Evolutionary conservation across 257 asterid genomes (phyloP).

Genomic region (Plantago ovata): DNA sequence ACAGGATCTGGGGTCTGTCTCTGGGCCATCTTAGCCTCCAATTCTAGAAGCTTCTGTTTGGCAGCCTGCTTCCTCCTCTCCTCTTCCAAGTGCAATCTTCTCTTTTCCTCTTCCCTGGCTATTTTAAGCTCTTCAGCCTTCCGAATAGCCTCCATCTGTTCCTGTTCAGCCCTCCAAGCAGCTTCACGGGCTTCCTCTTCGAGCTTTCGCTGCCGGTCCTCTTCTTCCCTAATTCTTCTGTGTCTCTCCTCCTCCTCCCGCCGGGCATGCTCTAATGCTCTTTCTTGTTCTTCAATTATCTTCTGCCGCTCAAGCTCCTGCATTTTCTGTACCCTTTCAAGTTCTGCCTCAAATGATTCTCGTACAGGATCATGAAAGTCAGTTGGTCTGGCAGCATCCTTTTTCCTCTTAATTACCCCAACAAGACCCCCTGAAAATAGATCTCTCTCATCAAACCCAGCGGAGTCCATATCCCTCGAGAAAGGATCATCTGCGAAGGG

Average conservation of each 20-base stretch:
- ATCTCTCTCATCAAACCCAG: conserved; percentile 74
- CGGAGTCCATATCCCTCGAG: conserved; percentile 35
- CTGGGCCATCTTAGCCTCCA: conserved; percentile 90
- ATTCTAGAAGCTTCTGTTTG: conserved; percentile 72
- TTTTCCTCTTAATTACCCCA: conserved; percentile 85
- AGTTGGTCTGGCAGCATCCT: conserved; percentile 55
- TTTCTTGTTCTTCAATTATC: conserved; percentile 84
- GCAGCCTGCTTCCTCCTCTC: conserved; percentile 98
- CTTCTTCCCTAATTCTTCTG: conserved; percentile 79
- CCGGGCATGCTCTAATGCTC: conserved; percentile 73
- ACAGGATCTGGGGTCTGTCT: conserved; percentile 44
- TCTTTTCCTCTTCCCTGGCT: conserved; percentile 87
- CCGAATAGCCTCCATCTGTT: conserved; percentile 63
- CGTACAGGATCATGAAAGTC: conserved; percentile 87
- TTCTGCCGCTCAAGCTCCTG: conserved; percentile 92
- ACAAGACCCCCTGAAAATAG: conserved; percentile 65
- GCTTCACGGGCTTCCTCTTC: conserved; percentile 96
- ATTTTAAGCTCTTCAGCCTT: conserved; percentile 75
- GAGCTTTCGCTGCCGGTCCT: conserved; percentile 51
- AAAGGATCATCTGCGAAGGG: conserved; percentile 58
- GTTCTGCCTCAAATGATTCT: conserved; percentile 97
- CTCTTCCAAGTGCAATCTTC: conserved; percentile 64
- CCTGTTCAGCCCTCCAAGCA: conserved; percentile 92
- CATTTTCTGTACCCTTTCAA: conserved; percentile 93
- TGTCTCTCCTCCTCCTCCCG: conserved; percentile 86